phyloP scores from a whole-genome alignment of 371 early-diverging fungal genomes.

The Funneliformis caledonium region DNA sequence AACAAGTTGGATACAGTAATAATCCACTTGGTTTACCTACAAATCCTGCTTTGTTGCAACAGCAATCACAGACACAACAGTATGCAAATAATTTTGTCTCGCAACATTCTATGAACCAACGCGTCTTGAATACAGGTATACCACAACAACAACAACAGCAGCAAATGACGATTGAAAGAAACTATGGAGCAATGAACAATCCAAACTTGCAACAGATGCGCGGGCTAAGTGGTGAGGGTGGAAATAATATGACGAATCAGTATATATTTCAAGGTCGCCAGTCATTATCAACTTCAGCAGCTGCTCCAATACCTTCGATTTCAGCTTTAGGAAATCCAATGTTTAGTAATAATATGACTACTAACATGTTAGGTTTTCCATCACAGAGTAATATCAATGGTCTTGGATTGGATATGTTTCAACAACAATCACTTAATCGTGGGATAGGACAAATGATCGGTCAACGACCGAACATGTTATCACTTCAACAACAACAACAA shows the following conservation, averaged over 20 bases:
- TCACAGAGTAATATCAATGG: conserved; percentile 26
- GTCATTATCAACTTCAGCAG: neutral
- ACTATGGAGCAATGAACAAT: conserved; percentile 8
- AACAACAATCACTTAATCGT: neutral
- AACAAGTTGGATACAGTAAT: conserved; percentile 21
- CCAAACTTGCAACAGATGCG: conserved; percentile 3
- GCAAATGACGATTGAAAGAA: conserved; percentile 3
- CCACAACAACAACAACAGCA: neutral
- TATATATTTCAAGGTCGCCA: conserved; percentile 25
- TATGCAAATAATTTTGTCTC: conserved; percentile 4
- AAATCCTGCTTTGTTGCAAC: conserved; percentile 25
- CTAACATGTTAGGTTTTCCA: neutral
- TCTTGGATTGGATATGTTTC: conserved; percentile 16
- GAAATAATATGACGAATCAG: neutral
- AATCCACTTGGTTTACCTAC: conserved; percentile 4
- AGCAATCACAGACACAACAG: conserved; percentile 4
- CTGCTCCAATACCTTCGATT: conserved; percentile 3
- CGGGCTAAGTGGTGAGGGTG: neutral
- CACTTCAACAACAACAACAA: neutral
- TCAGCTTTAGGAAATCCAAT: conserved; percentile 7
- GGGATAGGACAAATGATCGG: neutral
- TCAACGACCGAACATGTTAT: neutral
- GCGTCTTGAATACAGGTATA: neutral
- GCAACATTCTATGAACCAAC: conserved; percentile 9
- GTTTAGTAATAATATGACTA: neutral